These are phyloP conservation scores for Trichoderma reesei DNA, from an alignment of 495 filamentous ascomycete genomes.

Conservation along the genomic window DNA sequence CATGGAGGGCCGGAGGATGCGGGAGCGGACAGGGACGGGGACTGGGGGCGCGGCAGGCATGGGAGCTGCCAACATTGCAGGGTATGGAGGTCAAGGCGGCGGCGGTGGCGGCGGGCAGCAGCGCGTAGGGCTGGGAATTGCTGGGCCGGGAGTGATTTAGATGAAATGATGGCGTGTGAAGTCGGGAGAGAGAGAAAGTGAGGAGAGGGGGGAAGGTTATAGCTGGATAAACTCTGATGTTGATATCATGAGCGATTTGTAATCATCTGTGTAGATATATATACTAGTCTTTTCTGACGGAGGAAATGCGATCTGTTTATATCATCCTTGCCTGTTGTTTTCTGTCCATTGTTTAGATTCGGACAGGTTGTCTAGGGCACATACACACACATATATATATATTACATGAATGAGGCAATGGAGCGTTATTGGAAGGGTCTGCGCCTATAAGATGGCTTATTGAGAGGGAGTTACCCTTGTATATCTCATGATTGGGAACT, in stretches of 20 bases:
- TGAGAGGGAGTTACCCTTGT: no score
- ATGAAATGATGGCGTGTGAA: not conserved
- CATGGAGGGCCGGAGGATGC: slow-evolving; percentile 87
- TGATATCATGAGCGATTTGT: slow-evolving; percentile 7
- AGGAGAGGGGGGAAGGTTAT: not conserved
- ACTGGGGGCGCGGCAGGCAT: slow-evolving; percentile 8
- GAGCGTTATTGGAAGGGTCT: no score
- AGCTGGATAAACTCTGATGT: slow-evolving; percentile 4
- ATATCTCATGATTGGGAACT: no score
- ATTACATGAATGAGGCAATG: not conserved
- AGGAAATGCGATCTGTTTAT: slow-evolving; percentile 9
- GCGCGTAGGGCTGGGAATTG: slow-evolving; percentile 14
- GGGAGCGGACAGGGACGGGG: slow-evolving; percentile 48
- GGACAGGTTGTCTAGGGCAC: not conserved
- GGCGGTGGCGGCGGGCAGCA: no score
- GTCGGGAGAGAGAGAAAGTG: not conserved
- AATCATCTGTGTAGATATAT: slow-evolving; percentile 1
- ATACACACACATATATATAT: not conserved
- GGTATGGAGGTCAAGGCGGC: slow-evolving; percentile 4
- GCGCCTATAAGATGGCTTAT: no score
- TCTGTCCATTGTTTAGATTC: not conserved
- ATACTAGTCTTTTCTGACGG: slow-evolving; percentile 3
- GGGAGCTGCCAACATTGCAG: slow-evolving; percentile 1
- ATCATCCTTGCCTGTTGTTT: no score
- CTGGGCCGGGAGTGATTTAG: slow-evolving; percentile 8